Evolutionary conservation across 148 eudicot genomes (phyloP).

Genomic region (Linanthus parryae): DNA sequence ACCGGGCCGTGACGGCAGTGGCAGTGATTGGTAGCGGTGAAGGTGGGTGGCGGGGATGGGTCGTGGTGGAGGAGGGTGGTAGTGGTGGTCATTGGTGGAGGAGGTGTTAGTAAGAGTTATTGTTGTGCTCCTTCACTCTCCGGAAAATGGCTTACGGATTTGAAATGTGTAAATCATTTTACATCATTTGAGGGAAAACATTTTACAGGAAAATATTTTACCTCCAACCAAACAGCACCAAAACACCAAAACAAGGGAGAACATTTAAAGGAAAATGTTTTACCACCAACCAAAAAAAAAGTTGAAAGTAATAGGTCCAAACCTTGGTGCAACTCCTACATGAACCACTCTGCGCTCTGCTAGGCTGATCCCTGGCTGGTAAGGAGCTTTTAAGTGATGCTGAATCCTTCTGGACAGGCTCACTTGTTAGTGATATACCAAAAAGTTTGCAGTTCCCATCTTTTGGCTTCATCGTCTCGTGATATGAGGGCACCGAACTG

Average conservation of each 20-base stretch:
- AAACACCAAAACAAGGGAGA: background rate
- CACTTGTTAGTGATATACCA: constrained; percentile 63
- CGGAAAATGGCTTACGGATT: too few species aligned
- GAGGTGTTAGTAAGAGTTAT: too few species aligned
- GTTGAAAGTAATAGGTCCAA: background rate
- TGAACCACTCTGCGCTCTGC: constrained; percentile 53
- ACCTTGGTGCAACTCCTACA: constrained; percentile 97
- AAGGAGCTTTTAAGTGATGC: constrained; percentile 19
- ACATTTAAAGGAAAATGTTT: background rate
- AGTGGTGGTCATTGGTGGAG: too few species aligned
- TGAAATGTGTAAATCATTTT: too few species aligned
- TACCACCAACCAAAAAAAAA: background rate
- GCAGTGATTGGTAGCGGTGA: too few species aligned
- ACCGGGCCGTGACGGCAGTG: too few species aligned
- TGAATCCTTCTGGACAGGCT: constrained; percentile 28
- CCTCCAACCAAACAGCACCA: too few species aligned
- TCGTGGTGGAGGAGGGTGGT: too few species aligned
- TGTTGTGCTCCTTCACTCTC: too few species aligned
- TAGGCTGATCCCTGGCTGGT: constrained; percentile 39
- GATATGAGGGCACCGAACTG: constrained; percentile 22
- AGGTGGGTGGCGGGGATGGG: too few species aligned
- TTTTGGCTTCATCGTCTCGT: constrained; percentile 39
- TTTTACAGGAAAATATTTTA: too few species aligned
- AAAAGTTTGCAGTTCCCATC: constrained; percentile 81
- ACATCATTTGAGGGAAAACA: too few species aligned